Evolutionary conservation across 2,329 filamentous ascomycete species (phyloP), one percentile per base, ranked within the genome.

Genomic region (Colletotrichum echinochloae): DNA sequence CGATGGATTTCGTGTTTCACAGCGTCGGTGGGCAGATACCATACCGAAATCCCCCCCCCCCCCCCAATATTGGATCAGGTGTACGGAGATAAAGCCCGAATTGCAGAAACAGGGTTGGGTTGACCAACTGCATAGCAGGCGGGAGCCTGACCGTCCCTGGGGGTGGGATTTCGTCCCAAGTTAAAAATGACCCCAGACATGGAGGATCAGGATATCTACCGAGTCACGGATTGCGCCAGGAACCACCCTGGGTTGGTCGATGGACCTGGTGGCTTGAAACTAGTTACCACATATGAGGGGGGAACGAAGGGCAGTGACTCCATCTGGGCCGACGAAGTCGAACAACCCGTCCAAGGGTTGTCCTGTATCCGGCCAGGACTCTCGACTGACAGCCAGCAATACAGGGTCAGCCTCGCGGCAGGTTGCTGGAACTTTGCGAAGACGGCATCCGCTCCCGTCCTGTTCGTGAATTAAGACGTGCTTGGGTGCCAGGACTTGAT

Each of bases 1-100:
- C 51, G 57, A 57, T 18, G 37, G 28, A 49, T 57, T 56, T 61
- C n/a, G 56, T 48, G 66, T 70, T 70, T 70, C 66, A 70, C 49
- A 16, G 41, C 55, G 33, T 33, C 23, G 60, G 41, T n/a, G 28
- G 56, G 35, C n/a, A 35, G n/a, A n/a, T n/a, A 44, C 35, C n/a
- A n/a, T 30, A 26, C 49, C 26, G 39, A 8, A 16, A 7, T 9
- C 41, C 2, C 41, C 39, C 39, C 39, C 39, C 16, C 39, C 8
- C 9, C 16, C 33, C 52, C 59, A 6, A 65, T n/a, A n/a, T 69
- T 69, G 66, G 62, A 37, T 44, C 20, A 16, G 30, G 48, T 16
- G 5, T 35, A 30, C 16, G 20, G 39, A 41, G 4, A 41, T 18
- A 57, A 41, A 28, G n/a, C 35, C 54, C 35, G 46, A 54, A 65